Conservation (phyloP, 2,329 filamentous ascomycete species). For the Ascochyta lentis region DNA sequence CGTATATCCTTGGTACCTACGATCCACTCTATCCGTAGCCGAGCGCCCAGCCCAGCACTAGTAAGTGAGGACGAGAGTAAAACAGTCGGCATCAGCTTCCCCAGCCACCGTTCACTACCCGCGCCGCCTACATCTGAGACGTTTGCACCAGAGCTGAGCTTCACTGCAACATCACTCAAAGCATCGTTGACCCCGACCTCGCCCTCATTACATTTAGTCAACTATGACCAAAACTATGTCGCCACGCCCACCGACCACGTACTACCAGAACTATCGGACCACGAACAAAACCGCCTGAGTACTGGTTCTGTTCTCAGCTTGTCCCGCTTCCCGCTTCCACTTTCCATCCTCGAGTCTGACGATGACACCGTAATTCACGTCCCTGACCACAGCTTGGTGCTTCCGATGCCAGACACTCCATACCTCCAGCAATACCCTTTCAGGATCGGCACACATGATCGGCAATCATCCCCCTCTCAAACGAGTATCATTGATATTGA, state of each 20-base stretch:
- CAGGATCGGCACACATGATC: slow-evolving; percentile 17
- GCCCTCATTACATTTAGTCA: slow-evolving; percentile 47
- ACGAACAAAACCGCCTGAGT: slow-evolving; percentile 33
- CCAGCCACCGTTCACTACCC: slow-evolving; percentile 29
- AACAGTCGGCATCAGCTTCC: slow-evolving; percentile 17
- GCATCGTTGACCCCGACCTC: slow-evolving; percentile 52
- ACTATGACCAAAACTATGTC: slow-evolving; percentile 36
- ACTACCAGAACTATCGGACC: slow-evolving; percentile 16
- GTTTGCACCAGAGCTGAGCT: slow-evolving; percentile 46
- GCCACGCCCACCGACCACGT: slow-evolving; percentile 24
- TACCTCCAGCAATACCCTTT: slow-evolving; percentile 33
- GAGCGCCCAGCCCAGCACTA: slow-evolving; percentile 42
- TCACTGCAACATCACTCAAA: slow-evolving; percentile 42
- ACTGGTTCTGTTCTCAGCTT: slow-evolving; percentile 44
- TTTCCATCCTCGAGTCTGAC: slow-evolving; percentile 80
- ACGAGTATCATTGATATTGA: slow-evolving; percentile 24
- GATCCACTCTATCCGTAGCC: slow-evolving; percentile 48
- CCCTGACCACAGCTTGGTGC: slow-evolving; percentile 11
- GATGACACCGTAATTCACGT: slow-evolving; percentile 61
- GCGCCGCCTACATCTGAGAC: slow-evolving; percentile 37
- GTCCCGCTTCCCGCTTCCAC: slow-evolving; percentile 70
- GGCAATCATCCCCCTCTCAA: slow-evolving; percentile 14
- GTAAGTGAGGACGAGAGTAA: background rate
- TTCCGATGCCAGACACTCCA: slow-evolving; percentile 20
- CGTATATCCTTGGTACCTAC: slow-evolving; percentile 54